Evolutionary conservation across 768 basidiomycete genomes (phyloP), one percentile per base, ranked within the genome.

Genomic region (Hypholoma sublateritium): DNA sequence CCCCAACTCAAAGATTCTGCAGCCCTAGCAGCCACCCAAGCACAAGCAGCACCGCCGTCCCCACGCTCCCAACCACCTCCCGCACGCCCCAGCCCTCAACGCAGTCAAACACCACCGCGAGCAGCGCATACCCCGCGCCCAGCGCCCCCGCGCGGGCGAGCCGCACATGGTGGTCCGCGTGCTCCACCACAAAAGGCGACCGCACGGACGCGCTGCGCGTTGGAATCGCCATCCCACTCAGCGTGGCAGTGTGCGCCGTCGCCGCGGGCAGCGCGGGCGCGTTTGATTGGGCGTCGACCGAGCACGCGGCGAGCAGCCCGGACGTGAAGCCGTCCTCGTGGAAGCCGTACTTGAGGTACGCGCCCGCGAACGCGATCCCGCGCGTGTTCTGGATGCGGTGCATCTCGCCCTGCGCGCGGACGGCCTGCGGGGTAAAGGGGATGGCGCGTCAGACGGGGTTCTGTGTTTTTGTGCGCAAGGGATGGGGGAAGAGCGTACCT

Each of bases 321-420:
- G 77, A 77, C 0, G 78, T 77, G 62, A 90, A 90, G 2, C 86
- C 88, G 64, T 91, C 91, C 70, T 91, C 89, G 71, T 93, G 89
- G 76, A 92, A 91, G 16, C 89, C 89, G 62, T 89, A 91, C 55
- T 82, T 82, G 44, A 85, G 77, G 75, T 86, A 92, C 22, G 89
- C 89, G 9, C 88, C 87, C 1, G 80, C 87, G 65, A 78, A 88
- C 7, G 85, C 79, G 61, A 90, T 79, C 4, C 80, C 79, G 8
- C 86, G 78, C 45, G 64, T 77, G 62, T 82, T 81, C 70, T 91
- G 89, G 54, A 91, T 91, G 14, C 64, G 67, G 48, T 67, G 66
- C 66, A 90, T 79, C 22, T 74, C 72, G 8, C 66, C 61, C 64
- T 89, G 88, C 0, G 85, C 81, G 17, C 64, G 67, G 21, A 89